Conservation (phyloP, 768 basidiomycete genomes). For the Astraeus odoratus region DNA sequence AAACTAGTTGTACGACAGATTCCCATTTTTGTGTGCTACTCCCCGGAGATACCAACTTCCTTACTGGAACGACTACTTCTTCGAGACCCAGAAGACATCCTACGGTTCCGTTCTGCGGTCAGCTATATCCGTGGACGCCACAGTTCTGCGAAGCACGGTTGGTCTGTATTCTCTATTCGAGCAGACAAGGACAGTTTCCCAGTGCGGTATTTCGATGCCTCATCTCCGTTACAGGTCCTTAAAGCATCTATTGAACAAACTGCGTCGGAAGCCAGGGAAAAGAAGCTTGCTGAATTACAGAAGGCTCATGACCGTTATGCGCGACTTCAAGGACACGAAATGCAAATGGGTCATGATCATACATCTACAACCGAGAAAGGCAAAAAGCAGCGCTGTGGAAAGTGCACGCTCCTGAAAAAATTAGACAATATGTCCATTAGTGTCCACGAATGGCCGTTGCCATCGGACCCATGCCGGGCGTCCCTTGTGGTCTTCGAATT, state of each 20-base stretch:
- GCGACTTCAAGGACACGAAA: background rate
- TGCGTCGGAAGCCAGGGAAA: conserved; percentile 13
- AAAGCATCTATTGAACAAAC: conserved; percentile 23
- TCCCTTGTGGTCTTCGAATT: conserved; percentile 34
- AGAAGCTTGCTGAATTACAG: background rate
- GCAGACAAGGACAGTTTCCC: conserved; percentile 21
- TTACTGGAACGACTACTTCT: conserved; percentile 39
- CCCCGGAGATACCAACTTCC: conserved; percentile 34
- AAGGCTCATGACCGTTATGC: conserved; percentile 15
- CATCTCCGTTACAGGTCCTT: conserved; percentile 14
- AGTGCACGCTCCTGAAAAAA: conserved; percentile 18
- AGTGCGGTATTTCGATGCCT: conserved; percentile 25
- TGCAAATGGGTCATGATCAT: background rate
- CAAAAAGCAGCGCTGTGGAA: conserved; percentile 10
- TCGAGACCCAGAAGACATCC: conserved; percentile 20
- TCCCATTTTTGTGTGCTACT: conserved; percentile 37
- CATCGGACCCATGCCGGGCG: conserved; percentile 12
- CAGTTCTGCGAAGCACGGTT: conserved; percentile 1
- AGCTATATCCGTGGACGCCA: conserved; percentile 28
- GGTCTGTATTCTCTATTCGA: conserved; percentile 29
- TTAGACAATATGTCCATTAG: conserved; percentile 22
- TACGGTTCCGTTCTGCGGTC: conserved; percentile 20
- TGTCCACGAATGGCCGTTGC: conserved; percentile 41
- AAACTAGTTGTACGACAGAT: background rate
- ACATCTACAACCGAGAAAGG: background rate